A percentile compares a stretch with the other conserved stretches of the same genome.
These are phyloP conservation scores for Xylaria sp. DNA, from an alignment of 2,329 filamentous ascomycete species.

Conservation along the genomic window DNA sequence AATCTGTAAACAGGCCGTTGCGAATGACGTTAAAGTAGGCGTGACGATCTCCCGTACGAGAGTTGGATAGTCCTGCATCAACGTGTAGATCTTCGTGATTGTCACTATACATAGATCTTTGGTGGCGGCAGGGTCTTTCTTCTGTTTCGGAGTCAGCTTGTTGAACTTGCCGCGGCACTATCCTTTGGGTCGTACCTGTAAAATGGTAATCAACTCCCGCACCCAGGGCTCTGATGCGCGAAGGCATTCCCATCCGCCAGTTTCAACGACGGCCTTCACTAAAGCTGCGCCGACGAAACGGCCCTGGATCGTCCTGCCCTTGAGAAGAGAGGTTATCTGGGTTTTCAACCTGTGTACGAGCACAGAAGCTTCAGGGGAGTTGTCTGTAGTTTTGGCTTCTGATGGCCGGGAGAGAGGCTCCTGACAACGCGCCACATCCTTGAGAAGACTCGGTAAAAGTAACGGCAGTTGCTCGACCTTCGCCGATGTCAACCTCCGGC, in stretches of 20 bases:
- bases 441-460: constrained; percentile 63
- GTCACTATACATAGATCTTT: constrained; percentile 74
- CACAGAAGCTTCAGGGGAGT: constrained; percentile 58
- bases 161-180: not conserved
- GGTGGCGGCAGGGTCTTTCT: constrained; percentile 67
- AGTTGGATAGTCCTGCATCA: constrained; percentile 77
- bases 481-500: constrained; percentile 65
- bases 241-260: constrained; percentile 78
- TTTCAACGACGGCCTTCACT: constrained; percentile 75
- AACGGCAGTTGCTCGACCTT: constrained; percentile 68
- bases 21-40: constrained; percentile 69
- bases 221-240: constrained; percentile 71
- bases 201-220: constrained; percentile 63
- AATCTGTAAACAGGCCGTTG: constrained; percentile 66
- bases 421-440: constrained; percentile 52
- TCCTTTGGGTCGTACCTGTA: constrained; percentile 51
- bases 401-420: constrained; percentile 58
- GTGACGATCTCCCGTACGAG: constrained; percentile 84
- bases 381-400: constrained; percentile 55
- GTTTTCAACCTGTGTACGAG: constrained; percentile 78
- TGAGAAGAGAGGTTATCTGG: constrained; percentile 69
- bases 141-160: constrained; percentile 42
- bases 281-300: constrained; percentile 73
- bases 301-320: constrained; percentile 67
- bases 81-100: constrained; percentile 75